Evolutionary conservation across 345 rosid species (phyloP).

Genomic region (Salix koriyanagi): DNA sequence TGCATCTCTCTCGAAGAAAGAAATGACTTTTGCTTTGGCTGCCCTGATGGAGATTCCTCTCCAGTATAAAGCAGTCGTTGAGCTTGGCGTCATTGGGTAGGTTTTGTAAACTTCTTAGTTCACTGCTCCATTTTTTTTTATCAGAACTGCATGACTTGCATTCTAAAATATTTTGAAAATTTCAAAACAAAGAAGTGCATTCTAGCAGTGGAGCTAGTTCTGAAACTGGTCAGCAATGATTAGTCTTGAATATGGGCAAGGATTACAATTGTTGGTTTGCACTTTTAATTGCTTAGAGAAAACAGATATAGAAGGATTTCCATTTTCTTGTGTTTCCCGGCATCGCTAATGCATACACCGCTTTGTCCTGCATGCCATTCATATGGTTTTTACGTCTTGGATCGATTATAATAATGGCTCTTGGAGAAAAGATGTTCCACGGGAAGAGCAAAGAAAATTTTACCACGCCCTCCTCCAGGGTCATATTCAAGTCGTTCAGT

Average conservation of each 20-base stretch:
- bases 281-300: background rate
- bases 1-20: slow-evolving; percentile 11
- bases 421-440: slow-evolving; percentile 34
- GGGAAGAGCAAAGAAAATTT: slow-evolving; percentile 45
- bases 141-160: background rate
- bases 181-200: background rate
- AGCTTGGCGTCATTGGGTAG: slow-evolving; percentile 20
- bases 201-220: background rate
- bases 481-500: slow-evolving; percentile 28
- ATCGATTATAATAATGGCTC: slow-evolving; percentile 1
- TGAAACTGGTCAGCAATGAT: background rate
- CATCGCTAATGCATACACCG: background rate
- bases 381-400: background rate
- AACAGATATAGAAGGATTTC: background rate
- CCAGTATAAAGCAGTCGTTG: slow-evolving; percentile 22
- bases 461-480: slow-evolving; percentile 65
- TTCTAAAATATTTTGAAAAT: background rate
- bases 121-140: background rate
- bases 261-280: background rate
- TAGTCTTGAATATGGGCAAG: background rate
- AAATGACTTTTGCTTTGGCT: slow-evolving; percentile 26
- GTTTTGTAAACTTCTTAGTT: background rate
- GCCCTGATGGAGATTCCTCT: slow-evolving; percentile 28
- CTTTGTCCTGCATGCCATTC: background rate
- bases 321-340: background rate